These are phyloP conservation scores for Waltergamsia citrina DNA, from an alignment of 2,329 filamentous ascomycete species.

Conservation along the genomic window DNA sequence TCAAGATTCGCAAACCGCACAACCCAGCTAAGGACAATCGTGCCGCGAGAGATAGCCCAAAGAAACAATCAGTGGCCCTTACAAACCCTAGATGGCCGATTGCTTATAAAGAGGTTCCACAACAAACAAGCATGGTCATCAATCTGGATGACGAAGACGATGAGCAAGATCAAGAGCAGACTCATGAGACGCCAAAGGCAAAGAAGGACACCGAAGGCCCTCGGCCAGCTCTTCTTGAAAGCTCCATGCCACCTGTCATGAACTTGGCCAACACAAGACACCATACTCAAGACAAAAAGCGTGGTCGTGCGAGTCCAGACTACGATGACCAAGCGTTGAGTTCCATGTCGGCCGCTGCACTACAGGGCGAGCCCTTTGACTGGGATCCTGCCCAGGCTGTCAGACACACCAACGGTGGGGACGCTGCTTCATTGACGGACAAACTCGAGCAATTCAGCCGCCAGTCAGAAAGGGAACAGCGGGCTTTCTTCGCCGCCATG, in stretches of 20 bases:
- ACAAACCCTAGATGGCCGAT: constrained; percentile 1
- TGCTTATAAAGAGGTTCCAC: neutral
- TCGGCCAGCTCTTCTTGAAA: constrained; percentile 11
- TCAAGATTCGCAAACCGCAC: constrained; percentile 13
- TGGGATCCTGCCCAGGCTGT: constrained; percentile 42
- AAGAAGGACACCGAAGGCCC: constrained; percentile 11
- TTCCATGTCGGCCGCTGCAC: constrained; percentile 40
- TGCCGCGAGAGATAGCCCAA: constrained; percentile 12
- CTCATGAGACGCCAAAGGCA: constrained; percentile 13
- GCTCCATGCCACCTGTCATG: constrained; percentile 10
- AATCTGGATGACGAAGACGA: constrained; percentile 7
- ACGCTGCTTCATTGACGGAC: constrained; percentile 32
- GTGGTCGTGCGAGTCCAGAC: constrained; percentile 35
- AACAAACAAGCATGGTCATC: constrained; percentile 1
- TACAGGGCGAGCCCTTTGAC: constrained; percentile 45
- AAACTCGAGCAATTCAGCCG: constrained; percentile 40
- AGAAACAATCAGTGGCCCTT: constrained; percentile 8
- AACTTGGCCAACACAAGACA: constrained; percentile 8
- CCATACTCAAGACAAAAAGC: constrained; percentile 21
- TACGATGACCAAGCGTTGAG: constrained; percentile 48
- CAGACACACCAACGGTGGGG: constrained; percentile 21
- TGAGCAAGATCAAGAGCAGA: constrained; percentile 4
- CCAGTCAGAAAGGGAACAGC: constrained; percentile 34
- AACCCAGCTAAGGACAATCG: constrained; percentile 1
- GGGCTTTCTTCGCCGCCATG: constrained; percentile 42